phyloP scores from a whole-genome alignment of 139 green algal genomes.

The Micractinium sp. region DNA sequence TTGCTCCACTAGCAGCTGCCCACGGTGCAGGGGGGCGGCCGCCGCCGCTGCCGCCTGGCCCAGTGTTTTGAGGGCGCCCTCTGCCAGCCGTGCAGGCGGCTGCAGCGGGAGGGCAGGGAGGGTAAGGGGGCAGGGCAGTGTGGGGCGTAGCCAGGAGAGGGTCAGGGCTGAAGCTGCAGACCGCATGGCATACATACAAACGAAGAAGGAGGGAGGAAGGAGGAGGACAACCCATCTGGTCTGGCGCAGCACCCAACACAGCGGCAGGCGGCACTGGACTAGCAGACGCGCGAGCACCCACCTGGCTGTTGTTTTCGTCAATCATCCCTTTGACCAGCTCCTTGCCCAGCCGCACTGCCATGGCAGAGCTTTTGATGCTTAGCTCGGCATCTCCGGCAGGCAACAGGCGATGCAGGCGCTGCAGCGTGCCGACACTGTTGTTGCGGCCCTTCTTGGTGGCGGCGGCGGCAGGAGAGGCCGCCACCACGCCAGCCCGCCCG shows the following conservation, averaged over 20 bases:
- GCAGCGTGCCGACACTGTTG: neutral
- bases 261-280: no score
- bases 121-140: neutral
- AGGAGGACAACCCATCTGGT: no score
- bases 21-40: neutral
- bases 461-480: no score
- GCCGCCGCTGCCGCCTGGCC: neutral
- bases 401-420: neutral
- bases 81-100: neutral
- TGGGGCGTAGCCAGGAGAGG: neutral
- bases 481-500: no score
- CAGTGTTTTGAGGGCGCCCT: neutral
- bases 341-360: neutral
- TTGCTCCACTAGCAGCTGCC: slow-evolving; percentile 8
- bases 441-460: no score
- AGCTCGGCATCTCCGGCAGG: neutral
- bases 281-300: neutral
- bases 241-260: no score
- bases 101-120: neutral
- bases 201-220: no score
- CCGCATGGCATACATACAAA: no score
- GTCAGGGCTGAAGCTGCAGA: neutral
- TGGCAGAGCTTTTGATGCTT: neutral
- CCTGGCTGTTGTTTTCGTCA: neutral
- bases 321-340: slow-evolving; percentile 2